Base-by-base conservation (phyloP, 2,329 filamentous ascomycete species). In the Metarhizium anisopliae region DNA sequence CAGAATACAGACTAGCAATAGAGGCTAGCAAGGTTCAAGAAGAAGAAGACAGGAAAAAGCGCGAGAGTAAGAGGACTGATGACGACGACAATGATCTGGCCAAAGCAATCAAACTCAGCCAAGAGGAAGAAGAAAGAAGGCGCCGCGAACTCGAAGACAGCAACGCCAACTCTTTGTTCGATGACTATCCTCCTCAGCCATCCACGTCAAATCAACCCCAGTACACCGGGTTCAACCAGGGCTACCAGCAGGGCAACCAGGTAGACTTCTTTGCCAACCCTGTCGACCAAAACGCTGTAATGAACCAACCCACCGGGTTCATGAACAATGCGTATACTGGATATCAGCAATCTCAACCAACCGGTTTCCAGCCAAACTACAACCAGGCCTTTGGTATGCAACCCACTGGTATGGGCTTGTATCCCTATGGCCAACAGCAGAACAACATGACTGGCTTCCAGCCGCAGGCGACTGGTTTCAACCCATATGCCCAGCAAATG, bases 261-360 rank as follows among this genome's bases (percentile, higher is more conserved):
- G 94, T 99, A 18, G 94, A 99, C 72, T 97, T 95, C 84, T 94
- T 95, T 64, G 94, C 93, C 57, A 99, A 99, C 70, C 90, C 92
- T 13, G 87, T 97, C 65, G 89, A 93, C 57, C 85, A 69, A 54
- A 83, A 75, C 63, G 86, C 89, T 68, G 80, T 86, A 62, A 85
- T 92, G 69, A 80, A 83, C 49, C 91, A 96, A 69, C 87, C 84
- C 3, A 95, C 90, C 1, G 90, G 90, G n/a, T 88, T 76, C 62
- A 75, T 83, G 70, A 68, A 71, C 55, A 80, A 80, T 60, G 75
- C 77, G 32, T 84, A 82, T 60, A 82, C 79, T 18, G 78, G 77
- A 10, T 81, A 72, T 64, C 74, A 71, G 59, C 66, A 72, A 54
- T 73, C 79, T 20, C 69, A 71, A 55, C 74, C 73, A 16, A 79